Conservation (phyloP, 495 filamentous ascomycete genomes). For the Tricharina praecox region DNA sequence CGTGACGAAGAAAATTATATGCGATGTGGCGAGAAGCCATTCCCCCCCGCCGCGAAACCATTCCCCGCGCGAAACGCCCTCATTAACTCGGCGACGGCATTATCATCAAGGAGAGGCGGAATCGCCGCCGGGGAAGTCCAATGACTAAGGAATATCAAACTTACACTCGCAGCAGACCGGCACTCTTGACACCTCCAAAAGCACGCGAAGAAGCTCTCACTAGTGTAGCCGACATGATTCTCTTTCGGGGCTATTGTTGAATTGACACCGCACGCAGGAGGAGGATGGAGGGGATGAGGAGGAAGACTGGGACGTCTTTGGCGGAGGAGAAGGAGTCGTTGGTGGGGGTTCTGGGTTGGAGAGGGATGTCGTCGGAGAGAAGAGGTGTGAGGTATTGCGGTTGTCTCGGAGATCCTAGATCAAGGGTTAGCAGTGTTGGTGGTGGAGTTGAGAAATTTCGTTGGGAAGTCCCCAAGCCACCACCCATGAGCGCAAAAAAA, state of each 20-base stretch:
- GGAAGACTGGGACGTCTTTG: no score
- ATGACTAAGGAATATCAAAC: conserved; percentile 6
- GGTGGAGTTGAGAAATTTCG: not conserved
- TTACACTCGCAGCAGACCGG: conserved; percentile 23
- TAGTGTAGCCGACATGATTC: conserved; percentile 23
- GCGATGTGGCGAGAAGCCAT: not conserved
- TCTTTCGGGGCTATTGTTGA: not conserved
- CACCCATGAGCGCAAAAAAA: not conserved
- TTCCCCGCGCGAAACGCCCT: no score
- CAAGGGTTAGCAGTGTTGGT: no score
- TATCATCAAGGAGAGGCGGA: not conserved
- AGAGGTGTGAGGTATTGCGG: not conserved
- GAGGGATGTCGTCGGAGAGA: not conserved
- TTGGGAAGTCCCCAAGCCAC: not conserved
- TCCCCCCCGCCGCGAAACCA: not conserved
- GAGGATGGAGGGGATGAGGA: not conserved
- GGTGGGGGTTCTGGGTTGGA: not conserved
- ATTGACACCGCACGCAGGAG: not conserved
- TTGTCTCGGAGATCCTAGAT: not conserved
- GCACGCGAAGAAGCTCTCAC: conserved; percentile 20
- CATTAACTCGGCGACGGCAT: not conserved
- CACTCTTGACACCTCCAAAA: conserved; percentile 13
- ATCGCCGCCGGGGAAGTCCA: not conserved
- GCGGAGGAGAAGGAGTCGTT: not conserved
- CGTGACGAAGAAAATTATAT: not conserved